Conservation (phyloP, 305 asterid genomes). For the Fraxinus dipetala region DNA sequence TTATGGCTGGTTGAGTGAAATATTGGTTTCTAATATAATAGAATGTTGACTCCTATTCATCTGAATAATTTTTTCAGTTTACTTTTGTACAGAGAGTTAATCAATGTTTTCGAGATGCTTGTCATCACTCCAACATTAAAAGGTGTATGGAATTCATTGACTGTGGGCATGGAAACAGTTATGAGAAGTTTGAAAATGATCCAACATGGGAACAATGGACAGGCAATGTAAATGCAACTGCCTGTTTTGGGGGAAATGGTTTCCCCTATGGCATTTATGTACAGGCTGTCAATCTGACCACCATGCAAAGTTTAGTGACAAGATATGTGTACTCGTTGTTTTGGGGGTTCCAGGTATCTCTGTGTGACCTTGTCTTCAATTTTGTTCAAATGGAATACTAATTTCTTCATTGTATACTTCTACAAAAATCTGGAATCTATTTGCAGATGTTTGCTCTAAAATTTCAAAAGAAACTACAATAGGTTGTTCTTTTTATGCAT, state of each 20-base stretch:
- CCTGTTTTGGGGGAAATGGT: slow-evolving; percentile 54
- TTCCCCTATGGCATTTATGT: slow-evolving; percentile 66
- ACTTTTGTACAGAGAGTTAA: slow-evolving; percentile 65
- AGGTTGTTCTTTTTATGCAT: background rate
- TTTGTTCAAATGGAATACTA: background rate
- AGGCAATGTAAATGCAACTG: slow-evolving; percentile 42
- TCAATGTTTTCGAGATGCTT: slow-evolving; percentile 76
- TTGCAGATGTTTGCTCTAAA: background rate
- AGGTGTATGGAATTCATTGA: slow-evolving; percentile 53
- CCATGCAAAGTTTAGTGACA: slow-evolving; percentile 35
- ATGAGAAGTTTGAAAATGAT: slow-evolving; percentile 20
- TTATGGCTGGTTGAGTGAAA: background rate
- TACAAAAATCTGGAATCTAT: background rate
- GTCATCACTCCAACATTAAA: slow-evolving; percentile 29
- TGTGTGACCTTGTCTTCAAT: background rate
- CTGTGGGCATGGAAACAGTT: slow-evolving; percentile 62
- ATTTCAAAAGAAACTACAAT: background rate
- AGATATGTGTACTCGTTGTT: slow-evolving; percentile 78
- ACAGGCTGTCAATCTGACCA: slow-evolving; percentile 60
- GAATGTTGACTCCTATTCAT: background rate
- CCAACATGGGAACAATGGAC: slow-evolving; percentile 49
- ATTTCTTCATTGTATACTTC: background rate
- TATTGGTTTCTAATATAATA: background rate
- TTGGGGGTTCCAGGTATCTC: slow-evolving; percentile 91
- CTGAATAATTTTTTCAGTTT: slow-evolving; percentile 1